phyloP scores from a whole-genome alignment of 2,329 filamentous ascomycete species.

The Delphinella strobiligena region DNA sequence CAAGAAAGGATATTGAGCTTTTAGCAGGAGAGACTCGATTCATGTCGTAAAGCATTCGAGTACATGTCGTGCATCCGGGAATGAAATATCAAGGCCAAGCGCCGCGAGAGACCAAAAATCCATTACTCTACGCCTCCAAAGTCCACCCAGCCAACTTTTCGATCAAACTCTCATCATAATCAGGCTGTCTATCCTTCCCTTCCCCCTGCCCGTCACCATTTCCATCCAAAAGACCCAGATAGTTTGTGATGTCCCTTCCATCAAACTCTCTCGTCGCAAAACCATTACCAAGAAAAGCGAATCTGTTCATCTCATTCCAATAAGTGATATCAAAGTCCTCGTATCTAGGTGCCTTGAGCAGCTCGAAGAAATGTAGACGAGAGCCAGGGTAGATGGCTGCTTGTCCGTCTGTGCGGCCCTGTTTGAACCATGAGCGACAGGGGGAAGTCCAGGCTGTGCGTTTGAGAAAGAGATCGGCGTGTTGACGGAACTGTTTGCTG shows the following conservation, averaged over 20 bases:
- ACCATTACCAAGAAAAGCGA: slow-evolving; percentile 38
- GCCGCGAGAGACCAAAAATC: no score
- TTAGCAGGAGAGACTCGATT: no score
- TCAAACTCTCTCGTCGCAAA: slow-evolving; percentile 34
- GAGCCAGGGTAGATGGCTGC: slow-evolving; percentile 21
- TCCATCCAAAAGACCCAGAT: slow-evolving; percentile 29
- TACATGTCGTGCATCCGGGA: no score
- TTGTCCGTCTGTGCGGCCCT: slow-evolving; percentile 18
- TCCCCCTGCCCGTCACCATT: no score
- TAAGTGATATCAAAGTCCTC: slow-evolving; percentile 40
- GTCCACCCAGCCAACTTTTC: slow-evolving; percentile 26
- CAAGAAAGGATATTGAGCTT: no score
- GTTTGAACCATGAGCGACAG: slow-evolving; percentile 19
- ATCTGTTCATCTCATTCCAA: slow-evolving; percentile 31
- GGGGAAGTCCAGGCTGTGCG: slow-evolving; percentile 19
- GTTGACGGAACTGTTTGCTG: slow-evolving; percentile 19
- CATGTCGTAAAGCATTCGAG: no score
- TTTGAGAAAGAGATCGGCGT: slow-evolving; percentile 20
- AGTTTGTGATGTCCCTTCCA: slow-evolving; percentile 35
- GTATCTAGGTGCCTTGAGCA: slow-evolving; percentile 27
- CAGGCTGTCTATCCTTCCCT: slow-evolving; percentile 28
- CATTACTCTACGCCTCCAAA: slow-evolving; percentile 9
- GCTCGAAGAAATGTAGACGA: slow-evolving; percentile 16
- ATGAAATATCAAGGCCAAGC: no score
- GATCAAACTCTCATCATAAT: slow-evolving; percentile 27